Base-by-base conservation (phyloP, 2,329 filamentous ascomycete genomes). In the Sarocladium brachiariae region DNA sequence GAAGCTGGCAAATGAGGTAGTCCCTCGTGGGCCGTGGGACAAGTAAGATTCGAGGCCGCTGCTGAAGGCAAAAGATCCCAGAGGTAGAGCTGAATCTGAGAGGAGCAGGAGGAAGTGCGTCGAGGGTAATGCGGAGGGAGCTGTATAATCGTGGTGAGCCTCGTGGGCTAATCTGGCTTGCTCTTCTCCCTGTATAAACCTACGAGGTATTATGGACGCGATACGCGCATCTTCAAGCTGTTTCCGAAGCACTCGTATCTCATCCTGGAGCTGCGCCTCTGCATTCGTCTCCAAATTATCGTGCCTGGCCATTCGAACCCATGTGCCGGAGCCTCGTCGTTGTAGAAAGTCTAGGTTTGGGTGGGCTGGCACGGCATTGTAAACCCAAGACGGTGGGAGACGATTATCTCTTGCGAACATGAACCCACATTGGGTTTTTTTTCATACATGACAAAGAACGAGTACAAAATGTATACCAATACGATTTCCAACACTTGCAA, bases 1-100 rank as follows among this genome's bases (percentile, higher is more conserved):
- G 68, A 93, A 93, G 41, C 71, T 67, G 38, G 78, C 63, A 66
- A 89, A 86, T 19, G 70, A 64, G 18, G 69, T 61, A 16, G 65
- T 16, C 18, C 48, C 23, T 47, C 53, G 50, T 11, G 39, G 11
- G 57, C 74, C 73, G 70, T 93, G 88, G 3, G 85, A 84, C 16
- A 91, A 80, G 65, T 86, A 92, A 35, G 87, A 92, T 69, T 93
- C 88, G 14, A 93, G 77, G 2, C 87, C 87, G 58, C 81, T 86
- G 71, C 83, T 88, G 71, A 92, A 93, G 60, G 88, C 88, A 69
- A 93, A 93, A n/a, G 87, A 89, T 52, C 88, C 88, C 0, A 93
- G 75, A 1, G 88, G 88, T 2, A 93, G 79, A 13, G 87, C 86
- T 1, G 88, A 91, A 71, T 93, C 88, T 45, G 88, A 81, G 46